Evolutionary conservation across 2,329 filamentous ascomycete species (phyloP).

Genomic region (Exophiala calicioides): DNA sequence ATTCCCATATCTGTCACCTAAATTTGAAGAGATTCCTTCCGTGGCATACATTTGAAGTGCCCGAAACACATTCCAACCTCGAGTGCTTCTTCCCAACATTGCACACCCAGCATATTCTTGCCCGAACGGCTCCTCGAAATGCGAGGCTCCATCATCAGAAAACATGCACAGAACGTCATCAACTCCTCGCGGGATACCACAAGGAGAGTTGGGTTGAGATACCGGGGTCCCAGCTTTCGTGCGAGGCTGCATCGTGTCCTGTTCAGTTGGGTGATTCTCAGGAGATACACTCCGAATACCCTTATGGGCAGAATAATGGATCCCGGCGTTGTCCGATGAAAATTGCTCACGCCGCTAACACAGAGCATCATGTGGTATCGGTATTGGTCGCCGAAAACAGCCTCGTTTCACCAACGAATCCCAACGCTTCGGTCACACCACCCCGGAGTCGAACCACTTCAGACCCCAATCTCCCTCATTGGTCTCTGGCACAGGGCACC

Average conservation of each 20-base stretch:
- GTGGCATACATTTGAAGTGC: too few relatives aligned
- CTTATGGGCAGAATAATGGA: constrained; percentile 7
- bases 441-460: background rate
- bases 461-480: background rate
- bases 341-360: background rate
- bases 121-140: too few relatives aligned
- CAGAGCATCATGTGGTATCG: too few relatives aligned
- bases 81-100: too few relatives aligned
- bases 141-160: too few relatives aligned
- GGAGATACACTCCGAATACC: constrained; percentile 11
- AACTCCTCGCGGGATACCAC: background rate
- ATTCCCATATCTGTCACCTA: too few relatives aligned
- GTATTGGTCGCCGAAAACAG: too few relatives aligned
- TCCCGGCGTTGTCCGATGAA: constrained; percentile 1
- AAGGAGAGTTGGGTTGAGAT: background rate
- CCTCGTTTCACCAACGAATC: too few relatives aligned
- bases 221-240: background rate
- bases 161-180: too few relatives aligned
- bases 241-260: background rate
- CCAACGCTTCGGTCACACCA: background rate
- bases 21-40: too few relatives aligned
- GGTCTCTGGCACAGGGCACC: background rate
- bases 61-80: too few relatives aligned
- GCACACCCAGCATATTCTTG: too few relatives aligned
- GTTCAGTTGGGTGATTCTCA: constrained; percentile 12